phyloP scores from a whole-genome alignment of 306 rosid species.

The Biancaea sappan region DNA sequence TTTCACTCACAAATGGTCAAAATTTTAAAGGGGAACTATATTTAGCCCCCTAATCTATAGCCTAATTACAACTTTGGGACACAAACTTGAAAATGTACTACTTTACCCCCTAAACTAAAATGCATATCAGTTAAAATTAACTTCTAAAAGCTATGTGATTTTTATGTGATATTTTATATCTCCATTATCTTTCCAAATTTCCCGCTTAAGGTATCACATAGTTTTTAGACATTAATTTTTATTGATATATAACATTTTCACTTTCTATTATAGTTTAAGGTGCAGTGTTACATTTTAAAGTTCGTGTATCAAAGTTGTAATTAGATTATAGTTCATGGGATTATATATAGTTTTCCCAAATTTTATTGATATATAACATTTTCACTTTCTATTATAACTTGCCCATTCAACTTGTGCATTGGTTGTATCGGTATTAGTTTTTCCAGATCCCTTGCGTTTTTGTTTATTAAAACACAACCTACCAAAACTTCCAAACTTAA shows the following conservation, averaged over 20 bases:
- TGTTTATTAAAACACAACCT: slow-evolving; percentile 11
- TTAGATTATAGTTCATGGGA: neutral
- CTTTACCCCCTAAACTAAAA: neutral
- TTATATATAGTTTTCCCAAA: neutral
- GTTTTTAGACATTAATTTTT: neutral
- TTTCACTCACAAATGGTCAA: neutral
- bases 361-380: too few relatives aligned
- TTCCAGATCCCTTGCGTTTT: neutral
- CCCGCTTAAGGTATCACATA: neutral
- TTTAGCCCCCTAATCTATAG: neutral
- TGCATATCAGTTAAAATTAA: neutral
- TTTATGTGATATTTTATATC: neutral
- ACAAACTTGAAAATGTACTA: neutral
- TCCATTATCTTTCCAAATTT: neutral
- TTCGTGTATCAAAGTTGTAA: neutral
- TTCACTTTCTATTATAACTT: neutral
- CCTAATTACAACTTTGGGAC: neutral
- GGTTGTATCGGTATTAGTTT: neutral
- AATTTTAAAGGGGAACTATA: neutral
- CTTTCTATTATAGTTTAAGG: neutral
- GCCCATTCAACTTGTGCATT: slow-evolving; percentile 12
- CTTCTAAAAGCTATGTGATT: neutral
- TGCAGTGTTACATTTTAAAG: neutral
- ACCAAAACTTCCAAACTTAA: neutral
- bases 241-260: neutral